Percentiles rank a stretch among this genome's conserved stretches.
Evolutionary conservation across 345 rosid genomes (phyloP).

Genomic region (Salix exigua): DNA sequence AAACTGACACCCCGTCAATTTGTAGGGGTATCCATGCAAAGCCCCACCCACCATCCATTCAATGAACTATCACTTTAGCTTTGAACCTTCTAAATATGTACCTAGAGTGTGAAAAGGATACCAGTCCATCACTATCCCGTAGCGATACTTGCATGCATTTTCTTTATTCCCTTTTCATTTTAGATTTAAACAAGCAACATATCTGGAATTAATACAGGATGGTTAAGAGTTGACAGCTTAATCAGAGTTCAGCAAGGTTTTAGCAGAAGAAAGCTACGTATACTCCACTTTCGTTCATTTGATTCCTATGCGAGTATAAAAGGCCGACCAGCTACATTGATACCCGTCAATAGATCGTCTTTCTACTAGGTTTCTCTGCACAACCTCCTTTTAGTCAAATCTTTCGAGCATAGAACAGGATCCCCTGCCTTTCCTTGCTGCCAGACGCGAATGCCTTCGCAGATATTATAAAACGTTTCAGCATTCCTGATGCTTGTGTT

Average conservation of each 20-base stretch:
- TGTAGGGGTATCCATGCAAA: too few species aligned
- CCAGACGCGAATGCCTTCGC: not conserved
- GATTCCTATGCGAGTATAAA: constrained; percentile 2
- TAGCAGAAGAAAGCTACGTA: not conserved
- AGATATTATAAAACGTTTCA: not conserved
- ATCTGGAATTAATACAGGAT: not conserved
- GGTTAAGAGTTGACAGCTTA: not conserved
- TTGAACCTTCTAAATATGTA: too few species aligned
- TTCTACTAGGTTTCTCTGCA: constrained; percentile 17
- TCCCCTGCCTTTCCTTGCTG: not conserved
- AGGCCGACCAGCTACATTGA: not conserved
- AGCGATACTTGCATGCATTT: too few species aligned
- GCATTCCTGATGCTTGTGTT: not conserved
- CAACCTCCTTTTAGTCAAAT: not conserved
- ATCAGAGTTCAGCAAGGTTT: not conserved
- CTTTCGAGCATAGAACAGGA: constrained; percentile 3
- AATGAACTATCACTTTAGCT: too few species aligned
- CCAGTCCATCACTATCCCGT: too few species aligned
- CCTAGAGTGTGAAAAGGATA: too few species aligned
- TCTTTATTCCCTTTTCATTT: not conserved
- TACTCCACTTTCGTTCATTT: not conserved
- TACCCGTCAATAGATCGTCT: not conserved
- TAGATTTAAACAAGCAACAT: not conserved
- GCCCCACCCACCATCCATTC: too few species aligned
- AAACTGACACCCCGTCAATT: too few species aligned